phyloP scores from a whole-genome alignment of 176 grass and related monocot species.

The Carex pumila region DNA sequence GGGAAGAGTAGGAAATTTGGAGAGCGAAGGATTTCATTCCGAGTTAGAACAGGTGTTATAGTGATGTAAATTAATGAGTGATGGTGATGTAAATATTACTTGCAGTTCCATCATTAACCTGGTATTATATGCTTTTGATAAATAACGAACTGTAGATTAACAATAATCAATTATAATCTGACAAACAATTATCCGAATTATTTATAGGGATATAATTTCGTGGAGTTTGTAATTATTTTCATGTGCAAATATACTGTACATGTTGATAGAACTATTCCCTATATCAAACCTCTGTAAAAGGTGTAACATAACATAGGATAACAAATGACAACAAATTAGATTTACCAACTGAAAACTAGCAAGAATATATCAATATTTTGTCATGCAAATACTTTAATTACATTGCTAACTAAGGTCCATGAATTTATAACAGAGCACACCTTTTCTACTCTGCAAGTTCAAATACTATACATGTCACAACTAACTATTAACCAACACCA shows the following conservation, averaged over 20 bases:
- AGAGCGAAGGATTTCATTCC: too few relatives aligned
- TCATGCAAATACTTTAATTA: not conserved
- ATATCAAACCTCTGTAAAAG: not conserved
- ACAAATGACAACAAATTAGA: not conserved
- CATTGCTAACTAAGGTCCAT: not conserved
- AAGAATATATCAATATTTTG: not conserved
- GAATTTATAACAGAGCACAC: not conserved
- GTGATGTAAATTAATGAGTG: too few relatives aligned
- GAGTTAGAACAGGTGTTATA: too few relatives aligned
- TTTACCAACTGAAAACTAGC: not conserved
- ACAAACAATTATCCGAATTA: not conserved
- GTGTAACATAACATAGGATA: not conserved
- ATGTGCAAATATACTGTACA: not conserved
- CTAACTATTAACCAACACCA: not conserved
- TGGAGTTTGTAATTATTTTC: not conserved
- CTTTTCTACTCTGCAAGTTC: not conserved
- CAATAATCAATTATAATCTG: not conserved
- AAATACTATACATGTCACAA: not conserved
- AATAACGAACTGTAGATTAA: not conserved
- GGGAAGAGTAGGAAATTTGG: too few relatives aligned
- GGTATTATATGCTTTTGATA: not conserved
- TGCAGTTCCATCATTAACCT: not conserved
- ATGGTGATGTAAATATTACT: not conserved
- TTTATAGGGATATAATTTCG: not conserved
- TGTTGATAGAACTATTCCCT: not conserved